These are phyloP conservation scores for Fusarium tupiense DNA, from an alignment of 2,329 filamentous ascomycete genomes.

Conservation along the genomic window DNA sequence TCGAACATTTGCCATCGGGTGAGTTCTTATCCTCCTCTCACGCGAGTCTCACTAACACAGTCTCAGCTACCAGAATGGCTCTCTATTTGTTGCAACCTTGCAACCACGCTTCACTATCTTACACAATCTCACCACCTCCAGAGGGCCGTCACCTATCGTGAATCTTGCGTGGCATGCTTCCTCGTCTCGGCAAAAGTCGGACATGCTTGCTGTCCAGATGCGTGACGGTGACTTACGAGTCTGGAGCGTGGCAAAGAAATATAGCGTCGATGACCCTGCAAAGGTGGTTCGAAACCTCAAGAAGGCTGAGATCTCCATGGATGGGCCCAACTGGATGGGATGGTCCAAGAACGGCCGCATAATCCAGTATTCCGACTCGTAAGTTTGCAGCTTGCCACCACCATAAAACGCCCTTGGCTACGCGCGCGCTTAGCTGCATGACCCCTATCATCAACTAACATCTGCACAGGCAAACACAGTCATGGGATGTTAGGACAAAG, in stretches of 20 bases:
- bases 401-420: slow-evolving; percentile 45
- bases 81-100: slow-evolving; percentile 86
- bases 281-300: slow-evolving; percentile 91
- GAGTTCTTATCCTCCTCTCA: slow-evolving; percentile 43
- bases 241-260: slow-evolving; percentile 92
- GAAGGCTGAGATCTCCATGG: slow-evolving; percentile 75
- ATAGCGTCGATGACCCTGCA: slow-evolving; percentile 76
- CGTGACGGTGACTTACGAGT: slow-evolving; percentile 91
- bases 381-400: slow-evolving; percentile 54
- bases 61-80: slow-evolving; percentile 91
- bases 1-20: slow-evolving; percentile 96
- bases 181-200: slow-evolving; percentile 93
- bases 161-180: slow-evolving; percentile 95
- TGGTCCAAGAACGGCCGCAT: slow-evolving; percentile 99
- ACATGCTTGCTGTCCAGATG: slow-evolving; percentile 96
- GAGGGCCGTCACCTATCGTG: slow-evolving; percentile 86
- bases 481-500: slow-evolving; percentile 99
- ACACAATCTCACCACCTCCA: slow-evolving; percentile 87
- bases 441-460: slow-evolving; percentile 47
- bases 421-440: slow-evolving; percentile 58
- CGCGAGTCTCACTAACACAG: slow-evolving; percentile 18
- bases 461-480: slow-evolving; percentile 78
- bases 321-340: slow-evolving; percentile 92
- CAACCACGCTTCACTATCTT: slow-evolving; percentile 94
- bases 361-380: slow-evolving; percentile 92